These are phyloP conservation scores for Juglanconis juglandina DNA, from an alignment of 2,329 filamentous ascomycete species.

Conservation along the genomic window DNA sequence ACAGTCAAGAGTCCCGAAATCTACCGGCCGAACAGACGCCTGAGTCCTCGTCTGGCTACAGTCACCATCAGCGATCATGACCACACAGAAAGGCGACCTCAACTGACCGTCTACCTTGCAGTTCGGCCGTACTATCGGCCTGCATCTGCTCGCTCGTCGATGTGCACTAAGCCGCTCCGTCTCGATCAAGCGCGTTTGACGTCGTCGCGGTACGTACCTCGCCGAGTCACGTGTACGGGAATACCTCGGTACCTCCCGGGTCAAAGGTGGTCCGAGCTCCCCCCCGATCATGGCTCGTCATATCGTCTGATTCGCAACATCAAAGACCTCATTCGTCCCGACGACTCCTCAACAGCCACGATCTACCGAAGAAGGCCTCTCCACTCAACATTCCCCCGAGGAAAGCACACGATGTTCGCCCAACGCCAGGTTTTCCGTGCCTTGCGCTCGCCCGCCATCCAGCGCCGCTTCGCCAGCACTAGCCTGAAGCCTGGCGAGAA, in stretches of 20 bases:
- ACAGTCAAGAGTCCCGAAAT: neutral
- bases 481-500: conserved; percentile 63
- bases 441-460: conserved; percentile 54
- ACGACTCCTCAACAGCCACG: neutral
- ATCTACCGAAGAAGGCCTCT: neutral
- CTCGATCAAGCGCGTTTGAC: neutral
- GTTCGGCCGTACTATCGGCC: neutral
- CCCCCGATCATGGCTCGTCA: neutral
- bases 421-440: conserved; percentile 60
- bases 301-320: neutral
- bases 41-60: neutral
- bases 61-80: neutral
- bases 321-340: neutral
- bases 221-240: neutral
- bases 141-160: neutral
- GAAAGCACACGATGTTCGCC: conserved; percentile 52
- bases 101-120: neutral
- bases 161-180: neutral
- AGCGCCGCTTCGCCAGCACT: conserved; percentile 70
- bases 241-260: neutral
- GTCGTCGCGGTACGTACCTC: neutral
- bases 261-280: neutral
- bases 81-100: neutral
- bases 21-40: neutral
- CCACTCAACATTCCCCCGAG: neutral